phyloP scores from a whole-genome alignment of 1,284 basidiomycete species.

The Tilletia setariae region DNA sequence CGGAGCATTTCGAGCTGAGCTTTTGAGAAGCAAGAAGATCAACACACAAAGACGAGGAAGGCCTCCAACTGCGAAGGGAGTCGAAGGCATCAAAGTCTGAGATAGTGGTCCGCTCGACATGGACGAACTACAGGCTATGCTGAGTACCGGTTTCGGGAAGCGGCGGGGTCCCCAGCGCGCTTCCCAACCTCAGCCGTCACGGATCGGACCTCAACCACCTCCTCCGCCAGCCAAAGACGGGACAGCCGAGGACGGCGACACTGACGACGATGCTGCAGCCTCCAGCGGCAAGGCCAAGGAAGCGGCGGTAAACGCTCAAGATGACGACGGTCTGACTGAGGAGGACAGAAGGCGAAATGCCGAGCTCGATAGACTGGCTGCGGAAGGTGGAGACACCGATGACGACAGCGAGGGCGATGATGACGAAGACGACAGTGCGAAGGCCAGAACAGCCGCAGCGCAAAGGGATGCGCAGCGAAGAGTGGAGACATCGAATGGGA shows the following conservation, averaged over 20 bases:
- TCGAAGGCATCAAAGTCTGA: neutral
- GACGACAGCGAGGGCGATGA: conserved; percentile 24
- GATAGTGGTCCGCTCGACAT: conserved; percentile 23
- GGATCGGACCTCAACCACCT: conserved; percentile 1
- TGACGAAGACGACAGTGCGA: conserved; percentile 22
- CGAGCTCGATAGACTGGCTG: conserved; percentile 22
- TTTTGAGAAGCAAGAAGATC: neutral
- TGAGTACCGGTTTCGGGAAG: conserved; percentile 46
- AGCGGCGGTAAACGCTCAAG: neutral
- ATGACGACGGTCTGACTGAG: conserved; percentile 42
- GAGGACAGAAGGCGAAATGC: conserved; percentile 35
- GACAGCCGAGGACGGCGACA: neutral
- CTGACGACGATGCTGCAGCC: conserved; percentile 20
- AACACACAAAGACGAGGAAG: neutral
- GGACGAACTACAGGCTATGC: conserved; percentile 52
- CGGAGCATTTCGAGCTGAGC: conserved; percentile 7
- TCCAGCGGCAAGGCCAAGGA: neutral
- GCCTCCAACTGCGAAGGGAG: no score
- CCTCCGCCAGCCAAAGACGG: neutral
- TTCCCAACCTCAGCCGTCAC: neutral
- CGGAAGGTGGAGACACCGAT: conserved; percentile 21
- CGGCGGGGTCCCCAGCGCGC: neutral
- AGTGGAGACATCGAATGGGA: neutral
- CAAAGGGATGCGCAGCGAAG: conserved; percentile 18
- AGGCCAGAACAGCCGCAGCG: conserved; percentile 18